A percentile compares a stretch with the other conserved stretches of the same genome.
Evolutionary conservation across 1,284 basidiomycete species (phyloP).

Genomic region (Melampsora americana): DNA sequence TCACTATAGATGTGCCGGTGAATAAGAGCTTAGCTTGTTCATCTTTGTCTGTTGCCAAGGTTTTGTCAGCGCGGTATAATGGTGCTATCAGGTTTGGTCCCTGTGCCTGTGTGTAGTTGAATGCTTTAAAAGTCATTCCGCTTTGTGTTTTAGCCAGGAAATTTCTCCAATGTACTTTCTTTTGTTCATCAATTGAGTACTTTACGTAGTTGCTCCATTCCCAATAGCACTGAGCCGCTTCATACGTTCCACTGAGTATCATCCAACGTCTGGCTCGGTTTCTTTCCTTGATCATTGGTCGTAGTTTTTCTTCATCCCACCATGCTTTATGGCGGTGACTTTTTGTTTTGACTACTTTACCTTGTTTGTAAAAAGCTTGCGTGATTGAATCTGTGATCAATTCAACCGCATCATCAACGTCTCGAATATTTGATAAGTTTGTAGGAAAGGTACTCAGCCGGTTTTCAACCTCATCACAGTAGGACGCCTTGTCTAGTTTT

Average conservation of each 20-base stretch:
- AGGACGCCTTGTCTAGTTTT: background rate
- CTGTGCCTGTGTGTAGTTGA: background rate
- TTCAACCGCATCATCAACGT: background rate
- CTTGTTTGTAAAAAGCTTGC: background rate
- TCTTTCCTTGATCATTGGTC: background rate
- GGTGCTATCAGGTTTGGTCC: background rate
- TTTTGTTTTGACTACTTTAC: background rate
- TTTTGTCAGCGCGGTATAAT: background rate
- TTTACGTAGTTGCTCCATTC: background rate
- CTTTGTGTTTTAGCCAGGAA: background rate
- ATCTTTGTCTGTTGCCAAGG: background rate
- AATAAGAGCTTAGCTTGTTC: conserved; percentile 19
- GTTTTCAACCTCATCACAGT: background rate
- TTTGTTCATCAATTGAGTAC: background rate
- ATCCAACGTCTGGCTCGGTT: background rate
- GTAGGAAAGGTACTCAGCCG: background rate
- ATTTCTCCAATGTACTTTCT: background rate
- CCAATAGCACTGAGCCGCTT: background rate
- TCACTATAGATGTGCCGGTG: background rate
- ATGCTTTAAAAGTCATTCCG: background rate
- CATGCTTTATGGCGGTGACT: background rate
- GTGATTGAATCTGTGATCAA: background rate
- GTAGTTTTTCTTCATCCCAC: background rate
- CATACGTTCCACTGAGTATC: background rate
- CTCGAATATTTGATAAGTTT: background rate